A percentile compares a stretch with the other conserved stretches of the same genome.
Conservation (phyloP, 1,284 basidiomycete genomes). For the Phellinidium pouzarii region DNA sequence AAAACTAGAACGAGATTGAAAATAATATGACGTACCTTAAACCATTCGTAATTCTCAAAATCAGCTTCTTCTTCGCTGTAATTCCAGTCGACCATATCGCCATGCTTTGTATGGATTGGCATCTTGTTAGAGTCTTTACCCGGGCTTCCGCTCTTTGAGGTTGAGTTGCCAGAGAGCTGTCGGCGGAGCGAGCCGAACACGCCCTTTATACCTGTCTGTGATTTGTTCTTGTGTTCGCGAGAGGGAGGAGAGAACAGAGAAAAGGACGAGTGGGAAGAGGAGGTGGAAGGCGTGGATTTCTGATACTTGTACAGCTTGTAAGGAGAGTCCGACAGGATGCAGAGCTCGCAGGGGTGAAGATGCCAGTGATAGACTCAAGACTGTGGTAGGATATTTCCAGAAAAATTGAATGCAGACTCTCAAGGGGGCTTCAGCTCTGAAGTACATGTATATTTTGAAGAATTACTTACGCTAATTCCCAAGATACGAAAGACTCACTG, state of each 20-base stretch:
- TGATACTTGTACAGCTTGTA: slow-evolving; percentile 15
- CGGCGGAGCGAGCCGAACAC: slow-evolving; percentile 15
- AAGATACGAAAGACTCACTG: too few relatives aligned
- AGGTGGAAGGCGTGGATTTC: slow-evolving; percentile 6
- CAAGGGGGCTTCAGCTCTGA: too few relatives aligned
- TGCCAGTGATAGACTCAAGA: too few relatives aligned
- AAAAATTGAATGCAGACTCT: too few relatives aligned
- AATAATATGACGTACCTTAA: slow-evolving; percentile 16
- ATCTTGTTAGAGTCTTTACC: slow-evolving; percentile 4
- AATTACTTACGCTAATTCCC: too few relatives aligned
- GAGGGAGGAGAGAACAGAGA: neutral
- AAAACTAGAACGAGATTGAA: neutral
- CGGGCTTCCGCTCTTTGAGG: slow-evolving; percentile 1
- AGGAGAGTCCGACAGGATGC: neutral
- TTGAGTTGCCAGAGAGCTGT: slow-evolving; percentile 8
- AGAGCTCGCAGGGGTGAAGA: neutral
- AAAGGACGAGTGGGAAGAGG: slow-evolving; percentile 14
- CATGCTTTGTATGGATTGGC: slow-evolving; percentile 19
- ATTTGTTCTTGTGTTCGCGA: slow-evolving; percentile 2
- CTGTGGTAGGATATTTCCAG: too few relatives aligned
- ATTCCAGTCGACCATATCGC: slow-evolving; percentile 16
- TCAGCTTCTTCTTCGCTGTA: slow-evolving; percentile 17
- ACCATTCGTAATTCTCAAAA: slow-evolving; percentile 20
- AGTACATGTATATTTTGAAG: too few relatives aligned
- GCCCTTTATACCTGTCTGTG: slow-evolving; percentile 4